Evolutionary conservation across 1,284 basidiomycete genomes (phyloP), one percentile per base, ranked within the genome.

Genomic region (Mycosarcoma mackinlayi): DNA sequence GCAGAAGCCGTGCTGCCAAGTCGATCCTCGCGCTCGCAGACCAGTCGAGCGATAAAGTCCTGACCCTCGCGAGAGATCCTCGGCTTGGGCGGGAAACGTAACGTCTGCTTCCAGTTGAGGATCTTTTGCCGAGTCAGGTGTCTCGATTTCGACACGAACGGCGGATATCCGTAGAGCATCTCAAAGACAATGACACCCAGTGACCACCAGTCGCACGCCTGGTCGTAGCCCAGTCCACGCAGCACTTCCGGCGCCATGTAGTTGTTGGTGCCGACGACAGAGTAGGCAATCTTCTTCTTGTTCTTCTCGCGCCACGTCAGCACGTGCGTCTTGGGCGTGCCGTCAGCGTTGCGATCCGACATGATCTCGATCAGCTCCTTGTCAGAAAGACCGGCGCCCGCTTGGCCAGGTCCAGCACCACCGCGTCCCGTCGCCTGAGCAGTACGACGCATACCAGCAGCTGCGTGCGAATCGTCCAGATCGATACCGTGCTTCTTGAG

Each of bases 191-290:
- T 95, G 52, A 95, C 91, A 21, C 94, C 94, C 45, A 97, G 86
- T 82, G 92, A 93, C 94, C 95, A 98, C 94, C 94, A 98, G 81
- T 98, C 94, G 82, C 93, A 96, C 31, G 91, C 91, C 84, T 92
- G 94, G 44, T 92, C 90, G 84, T 98, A 98, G 23, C 94, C 94
- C 79, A 83, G 75, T 0, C 86, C 86, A 33, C 93, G 88, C 75
- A 98, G 92, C 37, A 98, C 94, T 83, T 98, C 95, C 28, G 93
- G 93, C 10, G 92, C 93, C 92, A 92, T 91, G 90, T 83, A 77
- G 70, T 82, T 80, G 66, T 80, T 80, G 34, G 80, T 82, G 14
- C 80, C 80, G 84, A 95, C 85, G 87, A 96, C 91, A 58, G 93
- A 95, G 84, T 97, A 96, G 38, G 94, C 94, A 72, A 96, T 85